Evolutionary conservation across 441 rosid species (phyloP), one percentile per base, ranked within the genome.

Genomic region (Mallotus japonicus): DNA sequence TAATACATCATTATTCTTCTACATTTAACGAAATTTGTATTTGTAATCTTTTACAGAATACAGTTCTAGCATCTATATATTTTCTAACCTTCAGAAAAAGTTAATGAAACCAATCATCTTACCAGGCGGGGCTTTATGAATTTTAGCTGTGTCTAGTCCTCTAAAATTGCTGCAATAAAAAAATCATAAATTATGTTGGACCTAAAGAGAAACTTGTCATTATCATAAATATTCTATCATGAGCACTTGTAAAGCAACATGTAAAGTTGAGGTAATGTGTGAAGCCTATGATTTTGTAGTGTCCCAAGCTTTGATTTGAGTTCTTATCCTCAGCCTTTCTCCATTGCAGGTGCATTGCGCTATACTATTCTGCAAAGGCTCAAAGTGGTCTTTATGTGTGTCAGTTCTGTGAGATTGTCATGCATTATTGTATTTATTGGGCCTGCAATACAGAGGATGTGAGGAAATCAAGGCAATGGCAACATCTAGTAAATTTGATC

Each of bases 401-500:
- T 79, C 78, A 70, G 73, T 71, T 65, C 81, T 68, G 49, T 83
- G 73, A 73, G 82, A 80, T 84, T 88, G 91, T 89, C 87, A 93
- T 90, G 97, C 84, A 69, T 87, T 82, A 75, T 85, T 82, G 89
- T 74, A 83, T 84, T 80, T 83, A 73, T 82, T 76, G 80, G 85
- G 76, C 78, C 80, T 78, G 75, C 85, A 82, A 87, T 76, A 73
- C 79, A 78, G 83, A 78, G 79, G 84, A 81, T 84, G 87, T 74
- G 71, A 80, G 76, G 72, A 85, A 82, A 78, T 80, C 85, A 83
- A 83, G 86, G 86, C 86, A 76, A 89, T 90, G 97, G 91, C 98
- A 67, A 87, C 89, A 74, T 87, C 94, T 80, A 92, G 93, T 85
- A 92, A 90, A 85, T 88, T 88, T 71, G 99, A 90, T 83, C 82